Evolutionary conservation across 345 rosid species (phyloP).

Genomic region (Populus nigra): DNA sequence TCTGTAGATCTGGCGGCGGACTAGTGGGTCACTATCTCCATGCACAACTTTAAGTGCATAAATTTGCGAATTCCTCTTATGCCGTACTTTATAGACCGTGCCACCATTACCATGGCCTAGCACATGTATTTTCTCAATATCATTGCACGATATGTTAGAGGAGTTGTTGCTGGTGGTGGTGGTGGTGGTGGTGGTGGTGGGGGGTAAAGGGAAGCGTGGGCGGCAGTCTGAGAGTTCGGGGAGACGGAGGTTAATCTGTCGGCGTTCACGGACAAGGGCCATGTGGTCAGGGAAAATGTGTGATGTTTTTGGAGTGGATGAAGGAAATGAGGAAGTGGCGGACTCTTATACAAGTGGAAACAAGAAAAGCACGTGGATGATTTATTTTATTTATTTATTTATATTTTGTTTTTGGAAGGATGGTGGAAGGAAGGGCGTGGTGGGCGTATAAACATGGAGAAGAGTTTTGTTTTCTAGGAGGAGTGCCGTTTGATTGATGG

Average conservation of each 20-base stretch:
- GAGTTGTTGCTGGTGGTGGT: background rate
- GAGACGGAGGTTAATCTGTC: conserved; percentile 79
- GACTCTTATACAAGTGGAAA: conserved; percentile 8
- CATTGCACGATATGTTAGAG: conserved; percentile 28
- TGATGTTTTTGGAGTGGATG: background rate
- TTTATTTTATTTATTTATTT: no score
- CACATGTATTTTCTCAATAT: conserved; percentile 64
- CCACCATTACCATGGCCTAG: conserved; percentile 92
- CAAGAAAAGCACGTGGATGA: conserved; percentile 13
- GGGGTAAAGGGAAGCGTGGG: conserved; percentile 50
- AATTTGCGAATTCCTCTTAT: conserved; percentile 48
- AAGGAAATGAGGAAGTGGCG: background rate
- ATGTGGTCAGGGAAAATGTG: conserved; percentile 12
- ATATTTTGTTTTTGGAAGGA: background rate
- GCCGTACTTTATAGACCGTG: conserved; percentile 67
- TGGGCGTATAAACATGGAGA: background rate
- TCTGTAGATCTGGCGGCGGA: conserved; percentile 59
- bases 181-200: conserved; percentile 13
- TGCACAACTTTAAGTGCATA: conserved; percentile 70
- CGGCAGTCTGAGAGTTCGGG: conserved; percentile 49
- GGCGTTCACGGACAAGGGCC: conserved; percentile 76
- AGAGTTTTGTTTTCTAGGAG: background rate
- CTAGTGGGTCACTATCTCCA: conserved; percentile 50
- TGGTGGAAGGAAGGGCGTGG: background rate
- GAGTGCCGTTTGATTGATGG: background rate